phyloP scores from a whole-genome alignment of 306 rosid genomes.

The Ziziphus jujuba region DNA sequence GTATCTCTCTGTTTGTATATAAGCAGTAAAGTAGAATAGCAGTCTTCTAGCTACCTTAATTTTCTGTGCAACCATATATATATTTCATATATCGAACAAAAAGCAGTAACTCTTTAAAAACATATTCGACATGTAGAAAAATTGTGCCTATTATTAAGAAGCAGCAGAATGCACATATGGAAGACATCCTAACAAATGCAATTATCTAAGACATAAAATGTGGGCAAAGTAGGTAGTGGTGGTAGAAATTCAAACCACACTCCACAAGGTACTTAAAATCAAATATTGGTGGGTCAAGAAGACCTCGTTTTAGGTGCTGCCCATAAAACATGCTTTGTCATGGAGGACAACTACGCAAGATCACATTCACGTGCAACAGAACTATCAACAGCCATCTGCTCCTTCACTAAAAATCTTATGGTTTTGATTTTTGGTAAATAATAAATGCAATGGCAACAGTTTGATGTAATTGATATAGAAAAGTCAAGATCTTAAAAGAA shows the following conservation, averaged over 20 bases:
- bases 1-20: too few species aligned
- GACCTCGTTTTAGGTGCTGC: slow-evolving; percentile 38
- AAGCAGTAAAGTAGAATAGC: too few species aligned
- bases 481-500: too few species aligned
- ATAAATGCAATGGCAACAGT: too few species aligned
- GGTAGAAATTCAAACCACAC: slow-evolving; percentile 74
- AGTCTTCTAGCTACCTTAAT: too few species aligned
- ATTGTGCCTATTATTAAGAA: slow-evolving; percentile 40
- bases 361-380: too few species aligned
- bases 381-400: slow-evolving; percentile 43
- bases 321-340: slow-evolving; percentile 43
- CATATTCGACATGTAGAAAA: slow-evolving; percentile 45
- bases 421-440: too few species aligned
- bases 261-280: slow-evolving; percentile 52
- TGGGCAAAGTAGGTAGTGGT: slow-evolving; percentile 74
- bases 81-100: too few species aligned
- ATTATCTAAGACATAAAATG: slow-evolving; percentile 69
- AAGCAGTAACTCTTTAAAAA: too few species aligned
- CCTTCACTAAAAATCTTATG: too few species aligned
- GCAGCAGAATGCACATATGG: slow-evolving; percentile 45
- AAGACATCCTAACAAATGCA: slow-evolving; percentile 48
- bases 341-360: slow-evolving; percentile 44
- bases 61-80: too few species aligned
- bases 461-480: too few species aligned
- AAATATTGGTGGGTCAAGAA: slow-evolving; percentile 52